A percentile compares a stretch with the other conserved stretches of the same genome.
phyloP scores from a whole-genome alignment of 805 yeast genomes.

The Kodamaea kakaduensis region DNA sequence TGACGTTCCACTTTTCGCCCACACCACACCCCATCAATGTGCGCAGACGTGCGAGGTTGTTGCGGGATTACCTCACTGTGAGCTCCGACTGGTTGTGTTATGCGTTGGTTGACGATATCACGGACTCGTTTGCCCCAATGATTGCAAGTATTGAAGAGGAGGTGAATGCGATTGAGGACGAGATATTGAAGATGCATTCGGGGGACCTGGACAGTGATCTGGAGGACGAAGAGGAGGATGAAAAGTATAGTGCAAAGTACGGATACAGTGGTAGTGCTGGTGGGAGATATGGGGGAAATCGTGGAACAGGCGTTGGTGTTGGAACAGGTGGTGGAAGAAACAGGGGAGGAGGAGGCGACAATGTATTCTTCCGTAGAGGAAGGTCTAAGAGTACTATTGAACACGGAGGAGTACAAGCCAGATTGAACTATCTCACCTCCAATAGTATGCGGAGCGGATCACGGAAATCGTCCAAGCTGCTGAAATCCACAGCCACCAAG shows the following conservation, averaged over 20 bases:
- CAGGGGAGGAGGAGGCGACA: no score
- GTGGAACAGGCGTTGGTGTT: neutral
- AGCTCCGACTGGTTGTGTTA: slow-evolving; percentile 96
- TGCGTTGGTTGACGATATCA: slow-evolving; percentile 93
- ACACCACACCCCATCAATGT: slow-evolving; percentile 97
- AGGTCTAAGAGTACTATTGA: slow-evolving; percentile 40
- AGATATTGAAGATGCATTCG: slow-evolving; percentile 82
- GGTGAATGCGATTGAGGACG: slow-evolving; percentile 91
- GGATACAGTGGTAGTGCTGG: neutral
- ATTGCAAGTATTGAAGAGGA: slow-evolving; percentile 92
- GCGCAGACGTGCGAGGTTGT: slow-evolving; percentile 82
- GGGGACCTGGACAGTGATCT: slow-evolving; percentile 48
- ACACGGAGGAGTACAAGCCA: slow-evolving; percentile 6
- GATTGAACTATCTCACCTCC: slow-evolving; percentile 6
- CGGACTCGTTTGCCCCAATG: slow-evolving; percentile 97
- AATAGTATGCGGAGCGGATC: slow-evolving; percentile 7
- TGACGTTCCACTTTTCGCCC: slow-evolving; percentile 91
- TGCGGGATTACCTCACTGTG: slow-evolving; percentile 84
- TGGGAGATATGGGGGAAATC: neutral
- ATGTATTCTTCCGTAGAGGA: slow-evolving; percentile 31
- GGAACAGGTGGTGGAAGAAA: no score
- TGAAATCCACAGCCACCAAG: slow-evolving; percentile 48
- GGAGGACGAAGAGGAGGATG: slow-evolving; percentile 21
- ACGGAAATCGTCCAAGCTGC: slow-evolving; percentile 10
- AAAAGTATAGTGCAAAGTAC: slow-evolving; percentile 3